Conservation (phyloP, 495 filamentous ascomycete species). For the Penicillium paradoxum region DNA sequence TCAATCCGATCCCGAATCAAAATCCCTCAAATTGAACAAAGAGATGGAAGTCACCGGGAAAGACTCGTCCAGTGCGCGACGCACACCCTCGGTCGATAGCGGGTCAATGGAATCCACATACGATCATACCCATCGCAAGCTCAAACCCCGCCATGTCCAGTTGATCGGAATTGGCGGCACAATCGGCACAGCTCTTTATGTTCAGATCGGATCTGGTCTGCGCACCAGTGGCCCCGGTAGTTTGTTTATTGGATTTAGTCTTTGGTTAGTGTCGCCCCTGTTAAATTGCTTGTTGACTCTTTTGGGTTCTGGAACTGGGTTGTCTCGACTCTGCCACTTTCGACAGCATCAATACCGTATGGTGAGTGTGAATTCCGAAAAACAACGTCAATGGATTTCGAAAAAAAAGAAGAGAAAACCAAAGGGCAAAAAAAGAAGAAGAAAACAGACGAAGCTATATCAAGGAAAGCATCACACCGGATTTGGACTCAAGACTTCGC, state of each 20-base stretch:
- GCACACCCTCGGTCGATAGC: slow-evolving; percentile 22
- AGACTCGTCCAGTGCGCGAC: slow-evolving; percentile 7
- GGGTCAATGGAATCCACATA: slow-evolving; percentile 25
- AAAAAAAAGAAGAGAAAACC: background rate
- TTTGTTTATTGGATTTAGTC: slow-evolving; percentile 66
- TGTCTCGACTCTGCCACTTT: background rate
- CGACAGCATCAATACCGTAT: background rate
- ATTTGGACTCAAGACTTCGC: background rate
- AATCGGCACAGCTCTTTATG: slow-evolving; percentile 77
- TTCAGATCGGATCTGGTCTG: slow-evolving; percentile 65
- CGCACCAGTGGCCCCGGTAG: slow-evolving; percentile 69
- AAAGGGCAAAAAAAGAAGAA: background rate
- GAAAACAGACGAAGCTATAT: background rate
- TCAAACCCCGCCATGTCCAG: slow-evolving; percentile 65
- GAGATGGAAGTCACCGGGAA: slow-evolving; percentile 20
- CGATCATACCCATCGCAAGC: slow-evolving; percentile 52
- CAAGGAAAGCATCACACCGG: background rate
- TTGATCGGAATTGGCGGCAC: slow-evolving; percentile 73
- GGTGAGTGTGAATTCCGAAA: background rate
- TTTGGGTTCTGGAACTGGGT: slow-evolving; percentile 4
- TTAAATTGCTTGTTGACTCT: background rate
- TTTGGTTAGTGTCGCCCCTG: slow-evolving; percentile 27
- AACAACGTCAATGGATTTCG: background rate
- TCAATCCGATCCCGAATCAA: slow-evolving; percentile 7
- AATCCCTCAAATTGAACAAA: slow-evolving; percentile 6